Conservation (phyloP, 768 basidiomycete species). For the Daedalea quercina region DNA sequence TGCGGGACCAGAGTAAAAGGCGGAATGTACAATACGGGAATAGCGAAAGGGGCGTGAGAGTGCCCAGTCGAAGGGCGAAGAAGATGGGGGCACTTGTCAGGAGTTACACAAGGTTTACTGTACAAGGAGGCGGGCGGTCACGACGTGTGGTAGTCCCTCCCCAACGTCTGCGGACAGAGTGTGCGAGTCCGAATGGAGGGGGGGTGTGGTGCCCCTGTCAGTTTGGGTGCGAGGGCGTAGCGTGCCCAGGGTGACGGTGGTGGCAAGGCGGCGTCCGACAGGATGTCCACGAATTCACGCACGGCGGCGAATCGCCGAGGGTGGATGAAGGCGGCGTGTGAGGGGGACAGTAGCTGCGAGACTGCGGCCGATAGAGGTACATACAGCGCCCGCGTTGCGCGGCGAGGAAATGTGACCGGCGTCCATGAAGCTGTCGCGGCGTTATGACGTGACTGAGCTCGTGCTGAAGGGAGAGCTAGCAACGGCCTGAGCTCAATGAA, state of each 20-base stretch:
- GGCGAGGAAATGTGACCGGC: not conserved
- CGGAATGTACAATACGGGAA: not conserved
- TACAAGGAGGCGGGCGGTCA: not conserved
- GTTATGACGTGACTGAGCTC: not conserved
- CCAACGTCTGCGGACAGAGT: too few species aligned
- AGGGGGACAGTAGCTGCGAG: too few species aligned
- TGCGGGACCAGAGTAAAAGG: not conserved
- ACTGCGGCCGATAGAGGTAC: too few species aligned
- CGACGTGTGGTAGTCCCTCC: not conserved
- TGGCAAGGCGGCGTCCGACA: too few species aligned
- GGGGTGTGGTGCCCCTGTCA: too few species aligned
- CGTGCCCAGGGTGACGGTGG: too few species aligned
- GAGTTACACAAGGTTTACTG: not conserved
- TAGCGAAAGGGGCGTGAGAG: not conserved
- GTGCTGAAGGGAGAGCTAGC: not conserved
- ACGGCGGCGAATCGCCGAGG: too few species aligned
- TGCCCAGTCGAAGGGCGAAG: not conserved
- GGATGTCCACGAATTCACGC: too few species aligned
- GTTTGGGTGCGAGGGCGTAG: too few species aligned
- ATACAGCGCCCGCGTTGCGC: too few species aligned
- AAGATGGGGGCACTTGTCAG: not conserved
- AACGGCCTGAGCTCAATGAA: conserved; percentile 2
- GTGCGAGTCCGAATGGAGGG: too few species aligned
- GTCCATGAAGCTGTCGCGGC: not conserved
- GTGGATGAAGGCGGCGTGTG: too few species aligned